Base-by-base conservation (phyloP, 192 early-diverging fungal species). In the Linnemannia elongata region DNA sequence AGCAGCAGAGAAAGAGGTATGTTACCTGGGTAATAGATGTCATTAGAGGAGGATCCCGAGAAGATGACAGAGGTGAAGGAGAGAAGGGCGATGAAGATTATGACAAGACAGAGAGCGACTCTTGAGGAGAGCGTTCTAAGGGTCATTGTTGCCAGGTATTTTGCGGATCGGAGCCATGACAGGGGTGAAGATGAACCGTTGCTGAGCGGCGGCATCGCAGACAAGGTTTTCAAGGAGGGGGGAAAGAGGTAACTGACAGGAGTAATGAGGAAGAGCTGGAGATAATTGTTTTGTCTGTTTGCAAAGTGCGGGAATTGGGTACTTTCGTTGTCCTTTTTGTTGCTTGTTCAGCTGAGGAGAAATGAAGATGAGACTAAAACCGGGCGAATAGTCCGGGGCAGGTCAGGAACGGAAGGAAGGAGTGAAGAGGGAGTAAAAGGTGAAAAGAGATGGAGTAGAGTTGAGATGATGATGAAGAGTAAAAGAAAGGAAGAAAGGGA, bases 21-120 rank as follows among this genome's bases (percentile, higher is more conserved):
- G 13, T 83, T 83, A 84, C 85, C 85, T 78, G 85, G 79, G 68
- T 81, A 87, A 41, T 87, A 87, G 39, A 87, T 81, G 72, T 87
- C 85, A 38, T 87, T 87, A 47, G 79, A 81, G n/a, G 63, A 38
- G 13, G 79, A 60, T 18, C 75, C 79, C 57, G 85, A 81, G 54
- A 87, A 87, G 66, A 87, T 76, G 47, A 87, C 85, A 2, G 85
- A 87, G 7, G 63, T 70, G 68, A 87, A 87, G 47, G 76, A 81
- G 72, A 87, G 52, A 24, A 87, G 72, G 7, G 85, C 76, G 60
- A 81, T 87, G 76, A 81, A 8, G 47, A 72, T 36, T 76, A 87
- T 87, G 66, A 81, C 41, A 10, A 81, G 47, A 39, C 80, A 71
- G 76, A 81, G 77, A 77, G 76, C 63, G 27, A 87, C 27, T 18